Base-by-base conservation (phyloP, 2,329 filamentous ascomycete species). In the Mycogone perniciosa region DNA sequence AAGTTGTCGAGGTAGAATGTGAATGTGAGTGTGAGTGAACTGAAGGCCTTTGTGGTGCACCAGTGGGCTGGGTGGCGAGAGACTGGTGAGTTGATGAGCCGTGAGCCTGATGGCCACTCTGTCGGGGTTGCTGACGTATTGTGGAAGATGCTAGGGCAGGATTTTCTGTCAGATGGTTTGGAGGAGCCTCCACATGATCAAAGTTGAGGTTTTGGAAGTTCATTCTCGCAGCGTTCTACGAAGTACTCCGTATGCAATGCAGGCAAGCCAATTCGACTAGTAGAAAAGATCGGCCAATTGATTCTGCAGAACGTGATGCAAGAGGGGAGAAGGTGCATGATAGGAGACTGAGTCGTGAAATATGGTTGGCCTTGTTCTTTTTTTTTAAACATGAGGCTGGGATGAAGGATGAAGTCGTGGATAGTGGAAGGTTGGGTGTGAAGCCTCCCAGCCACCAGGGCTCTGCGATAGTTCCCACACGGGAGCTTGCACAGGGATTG, bases 11-110 rank as follows among this genome's bases (percentile, higher is more conserved):
- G 20, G 20, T 20, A 20, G 20, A 20, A 20, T 20, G 20, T 20
- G 20, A 65, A 7, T 69, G 68, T 33, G 70, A 34, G 26, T 51
- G 72, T 13, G 72, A 70, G 1, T 71, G 71, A 1, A 67, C 67
- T 31, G 49, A 52, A 31, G 46, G 31, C 4, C 7, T 29, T 13
- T 35, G 56, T 61, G 66, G 53, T n/a, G 33, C 54, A 55, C 60
- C 50, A 13, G 67, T 65, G 29, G 66, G 65, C 35, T 71, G 69
- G 11, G 71, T 63, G 13, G 68, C 68, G 29, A 61, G 56, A 11
- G 65, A 68, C 20, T 37, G 38, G 43, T 45, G 43, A n/a, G 40
- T 44, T 31, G 44, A 44, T 7, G 46, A 30, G 37, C 31, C 31
- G 29, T 46, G 51, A 38, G 43, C 42, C 31, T 37, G 31, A 33